Conservation (phyloP, 1,284 basidiomycete genomes). For the Austroboletus niveus region DNA sequence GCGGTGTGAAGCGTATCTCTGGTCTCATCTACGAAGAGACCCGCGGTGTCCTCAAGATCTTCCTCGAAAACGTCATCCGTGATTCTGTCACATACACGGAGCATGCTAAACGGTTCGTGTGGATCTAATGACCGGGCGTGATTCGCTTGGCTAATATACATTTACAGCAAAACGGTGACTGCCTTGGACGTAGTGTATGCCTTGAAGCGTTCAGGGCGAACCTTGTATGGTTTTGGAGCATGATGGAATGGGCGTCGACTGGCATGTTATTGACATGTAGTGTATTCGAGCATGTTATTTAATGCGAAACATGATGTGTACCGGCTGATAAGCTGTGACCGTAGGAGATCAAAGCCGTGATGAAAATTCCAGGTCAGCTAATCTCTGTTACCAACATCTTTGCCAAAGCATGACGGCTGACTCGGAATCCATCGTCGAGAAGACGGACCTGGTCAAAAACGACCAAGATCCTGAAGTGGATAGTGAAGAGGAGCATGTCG, state of each 20-base stretch:
- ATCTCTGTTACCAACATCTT: not conserved
- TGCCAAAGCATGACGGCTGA: slow-evolving; percentile 23
- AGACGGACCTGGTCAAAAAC: slow-evolving; percentile 7
- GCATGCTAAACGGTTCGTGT: slow-evolving; percentile 71
- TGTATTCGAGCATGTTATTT: not conserved
- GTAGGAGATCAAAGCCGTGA: not conserved
- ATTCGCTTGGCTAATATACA: too few species aligned
- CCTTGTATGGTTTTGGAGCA: slow-evolving; percentile 75
- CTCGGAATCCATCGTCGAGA: slow-evolving; percentile 10
- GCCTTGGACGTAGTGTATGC: slow-evolving; percentile 80
- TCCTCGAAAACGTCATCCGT: slow-evolving; percentile 69
- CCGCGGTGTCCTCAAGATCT: slow-evolving; percentile 83
- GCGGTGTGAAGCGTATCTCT: slow-evolving; percentile 83
- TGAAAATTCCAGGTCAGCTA: too few species aligned
- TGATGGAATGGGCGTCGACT: slow-evolving; percentile 26
- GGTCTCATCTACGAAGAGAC: slow-evolving; percentile 83
- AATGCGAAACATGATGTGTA: not conserved
- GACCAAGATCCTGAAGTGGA: slow-evolving; percentile 24
- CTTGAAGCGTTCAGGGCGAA: slow-evolving; percentile 77
- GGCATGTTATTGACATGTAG: slow-evolving; percentile 2
- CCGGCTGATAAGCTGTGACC: not conserved
- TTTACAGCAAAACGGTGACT: slow-evolving; percentile 68
- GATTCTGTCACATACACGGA: slow-evolving; percentile 90
- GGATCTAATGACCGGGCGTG: not conserved
- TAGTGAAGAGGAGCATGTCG: slow-evolving; percentile 29